These are phyloP conservation scores for Globisporangium emineosum DNA, from an alignment of 352 stramenopile species.

Conservation along the genomic window DNA sequence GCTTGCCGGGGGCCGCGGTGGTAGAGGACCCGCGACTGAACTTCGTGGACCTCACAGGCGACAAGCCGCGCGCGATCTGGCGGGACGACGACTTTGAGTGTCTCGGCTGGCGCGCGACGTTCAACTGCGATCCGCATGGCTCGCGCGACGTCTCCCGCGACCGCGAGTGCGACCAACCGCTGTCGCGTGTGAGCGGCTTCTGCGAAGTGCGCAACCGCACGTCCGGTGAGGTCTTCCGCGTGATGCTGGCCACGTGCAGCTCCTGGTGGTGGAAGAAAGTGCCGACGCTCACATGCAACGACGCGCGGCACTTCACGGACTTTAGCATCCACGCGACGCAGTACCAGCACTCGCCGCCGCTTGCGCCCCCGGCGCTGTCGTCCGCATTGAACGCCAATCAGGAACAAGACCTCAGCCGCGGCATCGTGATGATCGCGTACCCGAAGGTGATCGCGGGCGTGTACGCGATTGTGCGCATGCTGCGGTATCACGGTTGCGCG, in stretches of 20 bases:
- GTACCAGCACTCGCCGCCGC: slow-evolving; percentile 25
- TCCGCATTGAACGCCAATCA: neutral
- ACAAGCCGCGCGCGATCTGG: slow-evolving; percentile 40
- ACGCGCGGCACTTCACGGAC: slow-evolving; percentile 54
- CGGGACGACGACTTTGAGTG: slow-evolving; percentile 62
- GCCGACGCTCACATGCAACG: slow-evolving; percentile 46
- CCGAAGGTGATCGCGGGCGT: slow-evolving; percentile 28
- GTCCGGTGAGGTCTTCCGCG: slow-evolving; percentile 38
- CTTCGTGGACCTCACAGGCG: slow-evolving; percentile 30
- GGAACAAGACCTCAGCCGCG: slow-evolving; percentile 1
- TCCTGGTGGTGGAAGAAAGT: slow-evolving; percentile 59
- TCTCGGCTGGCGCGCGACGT: slow-evolving; percentile 66
- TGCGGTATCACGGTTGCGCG: slow-evolving; percentile 21
- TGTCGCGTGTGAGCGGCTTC: slow-evolving; percentile 46
- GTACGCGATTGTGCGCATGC: slow-evolving; percentile 24
- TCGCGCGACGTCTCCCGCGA: slow-evolving; percentile 35
- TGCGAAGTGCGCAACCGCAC: slow-evolving; percentile 66
- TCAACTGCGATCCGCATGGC: slow-evolving; percentile 56
- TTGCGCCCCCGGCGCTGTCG: neutral
- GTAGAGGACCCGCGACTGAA: slow-evolving; percentile 32
- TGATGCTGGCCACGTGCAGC: slow-evolving; percentile 69
- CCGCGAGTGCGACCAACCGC: slow-evolving; percentile 33
- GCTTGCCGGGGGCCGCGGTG: neutral
- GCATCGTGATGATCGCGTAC: slow-evolving; percentile 26
- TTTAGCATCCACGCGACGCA: slow-evolving; percentile 48